These are phyloP conservation scores for Hygrophila difformis DNA, from an alignment of 257 asterid species.

Conservation along the genomic window DNA sequence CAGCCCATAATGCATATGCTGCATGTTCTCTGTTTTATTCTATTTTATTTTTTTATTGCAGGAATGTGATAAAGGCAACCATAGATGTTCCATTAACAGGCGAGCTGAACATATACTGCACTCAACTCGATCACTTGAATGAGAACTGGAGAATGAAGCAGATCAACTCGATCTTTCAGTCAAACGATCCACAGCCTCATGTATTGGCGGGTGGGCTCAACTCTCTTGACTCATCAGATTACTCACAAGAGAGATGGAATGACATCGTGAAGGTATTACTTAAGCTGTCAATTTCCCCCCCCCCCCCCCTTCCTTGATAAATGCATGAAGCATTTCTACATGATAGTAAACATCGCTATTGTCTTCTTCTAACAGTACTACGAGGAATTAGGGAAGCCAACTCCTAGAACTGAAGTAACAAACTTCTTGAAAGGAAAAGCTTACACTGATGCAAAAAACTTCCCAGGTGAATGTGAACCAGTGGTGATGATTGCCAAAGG, in stretches of 20 bases:
- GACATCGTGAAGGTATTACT: constrained; percentile 71
- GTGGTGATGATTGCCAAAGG: constrained; percentile 89
- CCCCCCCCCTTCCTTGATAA: too few species aligned
- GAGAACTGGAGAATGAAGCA: constrained; percentile 92
- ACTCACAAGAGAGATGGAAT: constrained; percentile 75
- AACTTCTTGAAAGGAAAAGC: constrained; percentile 57
- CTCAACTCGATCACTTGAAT: constrained; percentile 84
- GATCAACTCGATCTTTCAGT: constrained; percentile 55
- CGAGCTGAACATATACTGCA: constrained; percentile 66
- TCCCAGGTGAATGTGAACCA: constrained; percentile 78
- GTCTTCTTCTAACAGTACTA: constrained; percentile 34
- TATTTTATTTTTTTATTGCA: too few species aligned
- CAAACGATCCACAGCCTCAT: constrained; percentile 52
- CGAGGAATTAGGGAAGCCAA: constrained; percentile 80
- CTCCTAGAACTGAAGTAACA: constrained; percentile 68
- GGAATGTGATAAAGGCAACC: constrained; percentile 91
- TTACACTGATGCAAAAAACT: constrained; percentile 65
- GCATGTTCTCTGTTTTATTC: too few species aligned
- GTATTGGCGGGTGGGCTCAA: constrained; percentile 83
- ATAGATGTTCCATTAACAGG: constrained; percentile 75
- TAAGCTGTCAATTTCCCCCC: too few species aligned
- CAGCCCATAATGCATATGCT: too few species aligned
- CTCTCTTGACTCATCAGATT: constrained; percentile 84
- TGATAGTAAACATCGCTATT: background rate
- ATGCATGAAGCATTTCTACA: background rate